Evolutionary conservation across 2,329 filamentous ascomycete species (phyloP).

Genomic region (Aspergillus jensenii): DNA sequence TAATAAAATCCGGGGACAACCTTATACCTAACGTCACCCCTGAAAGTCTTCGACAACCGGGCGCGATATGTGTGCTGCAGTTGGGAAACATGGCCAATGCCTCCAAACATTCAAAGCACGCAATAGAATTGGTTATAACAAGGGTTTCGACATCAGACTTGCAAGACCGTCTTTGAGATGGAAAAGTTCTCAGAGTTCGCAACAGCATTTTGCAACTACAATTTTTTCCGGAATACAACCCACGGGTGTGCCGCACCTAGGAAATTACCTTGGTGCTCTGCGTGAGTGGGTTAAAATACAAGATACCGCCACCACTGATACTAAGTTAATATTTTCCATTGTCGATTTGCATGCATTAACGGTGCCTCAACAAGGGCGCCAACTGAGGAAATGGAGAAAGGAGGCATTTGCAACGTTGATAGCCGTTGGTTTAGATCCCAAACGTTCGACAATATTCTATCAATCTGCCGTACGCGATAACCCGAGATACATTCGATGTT

Average conservation of each 20-base stretch:
- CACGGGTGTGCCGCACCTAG: constrained; percentile 88
- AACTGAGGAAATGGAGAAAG: constrained; percentile 64
- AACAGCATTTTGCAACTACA: constrained; percentile 30
- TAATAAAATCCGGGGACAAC: not conserved
- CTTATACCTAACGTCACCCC: not conserved
- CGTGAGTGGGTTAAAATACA: constrained; percentile 84
- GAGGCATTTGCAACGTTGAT: constrained; percentile 78
- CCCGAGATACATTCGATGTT: not conserved
- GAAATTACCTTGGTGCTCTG: constrained; percentile 91
- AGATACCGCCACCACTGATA: constrained; percentile 55
- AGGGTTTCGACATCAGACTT: not conserved
- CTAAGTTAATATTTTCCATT: constrained; percentile 76
- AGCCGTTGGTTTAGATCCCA: constrained; percentile 78
- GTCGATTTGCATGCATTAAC: constrained; percentile 96
- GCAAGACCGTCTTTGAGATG: constrained; percentile 11
- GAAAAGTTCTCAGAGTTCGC: constrained; percentile 12
- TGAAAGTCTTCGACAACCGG: not conserved
- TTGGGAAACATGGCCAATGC: not conserved
- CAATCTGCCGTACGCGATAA: constrained; percentile 66
- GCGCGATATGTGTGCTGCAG: not conserved
- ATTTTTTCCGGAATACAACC: constrained; percentile 98
- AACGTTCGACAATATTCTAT: constrained; percentile 75
- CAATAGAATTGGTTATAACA: not conserved
- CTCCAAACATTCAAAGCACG: not conserved
- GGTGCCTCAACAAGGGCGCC: constrained; percentile 62